phyloP scores from a whole-genome alignment of 2,329 filamentous ascomycete genomes.

The Alternaria angustiovoidea region DNA sequence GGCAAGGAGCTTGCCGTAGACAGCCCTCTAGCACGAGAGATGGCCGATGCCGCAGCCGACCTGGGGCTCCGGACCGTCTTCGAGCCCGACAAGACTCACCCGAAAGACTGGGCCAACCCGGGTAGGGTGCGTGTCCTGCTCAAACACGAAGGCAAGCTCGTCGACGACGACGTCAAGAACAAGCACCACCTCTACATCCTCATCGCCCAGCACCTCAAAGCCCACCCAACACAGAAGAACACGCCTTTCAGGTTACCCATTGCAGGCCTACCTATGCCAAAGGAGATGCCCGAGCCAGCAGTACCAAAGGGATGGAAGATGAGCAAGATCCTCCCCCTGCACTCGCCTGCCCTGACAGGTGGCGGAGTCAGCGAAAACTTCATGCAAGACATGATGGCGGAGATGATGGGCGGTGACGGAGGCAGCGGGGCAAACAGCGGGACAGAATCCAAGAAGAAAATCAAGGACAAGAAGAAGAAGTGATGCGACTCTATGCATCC shows the following conservation, averaged over 20 bases:
- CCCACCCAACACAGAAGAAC: slow-evolving; percentile 78
- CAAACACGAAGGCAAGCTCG: slow-evolving; percentile 64
- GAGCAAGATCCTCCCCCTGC: slow-evolving; percentile 80
- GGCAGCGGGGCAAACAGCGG: slow-evolving; percentile 34
- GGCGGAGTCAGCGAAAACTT: slow-evolving; percentile 95
- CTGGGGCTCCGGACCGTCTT: slow-evolving; percentile 78
- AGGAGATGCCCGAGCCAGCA: slow-evolving; percentile 71
- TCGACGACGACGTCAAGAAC: slow-evolving; percentile 67
- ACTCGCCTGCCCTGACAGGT: slow-evolving; percentile 88
- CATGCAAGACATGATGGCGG: slow-evolving; percentile 95
- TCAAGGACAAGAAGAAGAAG: slow-evolving; percentile 52
- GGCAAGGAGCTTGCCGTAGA: slow-evolving; percentile 73
- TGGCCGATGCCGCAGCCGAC: slow-evolving; percentile 75
- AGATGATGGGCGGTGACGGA: slow-evolving; percentile 69
- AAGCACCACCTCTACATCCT: slow-evolving; percentile 89
- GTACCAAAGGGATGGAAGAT: slow-evolving; percentile 90
- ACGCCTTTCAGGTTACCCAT: slow-evolving; percentile 76
- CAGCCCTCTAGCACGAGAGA: slow-evolving; percentile 88
- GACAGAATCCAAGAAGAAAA: slow-evolving; percentile 42
- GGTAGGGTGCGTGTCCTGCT: slow-evolving; percentile 84
- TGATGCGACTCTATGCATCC: slow-evolving; percentile 19
- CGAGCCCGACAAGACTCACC: slow-evolving; percentile 91
- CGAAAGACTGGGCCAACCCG: slow-evolving; percentile 97
- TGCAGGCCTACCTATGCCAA: slow-evolving; percentile 73
- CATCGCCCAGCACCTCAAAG: slow-evolving; percentile 77